Conservation (phyloP, 108 stramenopile species). For the Cylindrotheca fusiformis region DNA sequence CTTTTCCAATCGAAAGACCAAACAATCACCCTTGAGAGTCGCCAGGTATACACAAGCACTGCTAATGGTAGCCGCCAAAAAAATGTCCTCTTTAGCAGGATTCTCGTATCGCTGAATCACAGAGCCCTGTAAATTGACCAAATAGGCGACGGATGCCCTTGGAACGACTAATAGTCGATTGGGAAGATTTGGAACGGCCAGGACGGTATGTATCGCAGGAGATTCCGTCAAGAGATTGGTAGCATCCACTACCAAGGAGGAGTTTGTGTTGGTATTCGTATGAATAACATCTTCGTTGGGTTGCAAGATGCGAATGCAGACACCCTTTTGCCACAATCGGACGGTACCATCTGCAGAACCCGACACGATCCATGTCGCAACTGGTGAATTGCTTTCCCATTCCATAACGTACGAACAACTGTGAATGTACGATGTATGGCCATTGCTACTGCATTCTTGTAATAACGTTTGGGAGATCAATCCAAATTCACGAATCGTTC, state of each 20-base stretch:
- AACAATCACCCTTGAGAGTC: slow-evolving; percentile 62
- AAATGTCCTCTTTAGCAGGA: slow-evolving; percentile 12
- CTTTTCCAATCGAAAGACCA: slow-evolving; percentile 55
- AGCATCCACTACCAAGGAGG: slow-evolving; percentile 29
- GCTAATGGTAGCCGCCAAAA: slow-evolving; percentile 67
- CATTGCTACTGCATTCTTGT: slow-evolving; percentile 75
- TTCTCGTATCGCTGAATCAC: slow-evolving; percentile 51
- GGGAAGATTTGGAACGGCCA: slow-evolving; percentile 43
- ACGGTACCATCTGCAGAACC: slow-evolving; percentile 91
- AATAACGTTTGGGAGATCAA: slow-evolving; percentile 66
- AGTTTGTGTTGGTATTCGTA: not conserved
- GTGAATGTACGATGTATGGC: slow-evolving; percentile 84
- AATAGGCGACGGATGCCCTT: slow-evolving; percentile 51
- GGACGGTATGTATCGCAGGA: slow-evolving; percentile 47
- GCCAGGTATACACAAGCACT: slow-evolving; percentile 64
- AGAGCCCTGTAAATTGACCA: slow-evolving; percentile 53
- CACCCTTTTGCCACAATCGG: slow-evolving; percentile 66
- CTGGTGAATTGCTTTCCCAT: slow-evolving; percentile 7
- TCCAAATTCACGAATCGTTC: slow-evolving; percentile 72
- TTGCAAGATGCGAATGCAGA: slow-evolving; percentile 16
- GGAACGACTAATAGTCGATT: slow-evolving; percentile 69
- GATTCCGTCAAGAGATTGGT: slow-evolving; percentile 28
- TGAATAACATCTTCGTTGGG: too few relatives aligned
- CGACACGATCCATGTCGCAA: slow-evolving; percentile 59
- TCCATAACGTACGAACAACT: slow-evolving; percentile 52